Conservation (phyloP, 1,139 yeast species). For the Debaryomycetaceae sp. region DNA sequence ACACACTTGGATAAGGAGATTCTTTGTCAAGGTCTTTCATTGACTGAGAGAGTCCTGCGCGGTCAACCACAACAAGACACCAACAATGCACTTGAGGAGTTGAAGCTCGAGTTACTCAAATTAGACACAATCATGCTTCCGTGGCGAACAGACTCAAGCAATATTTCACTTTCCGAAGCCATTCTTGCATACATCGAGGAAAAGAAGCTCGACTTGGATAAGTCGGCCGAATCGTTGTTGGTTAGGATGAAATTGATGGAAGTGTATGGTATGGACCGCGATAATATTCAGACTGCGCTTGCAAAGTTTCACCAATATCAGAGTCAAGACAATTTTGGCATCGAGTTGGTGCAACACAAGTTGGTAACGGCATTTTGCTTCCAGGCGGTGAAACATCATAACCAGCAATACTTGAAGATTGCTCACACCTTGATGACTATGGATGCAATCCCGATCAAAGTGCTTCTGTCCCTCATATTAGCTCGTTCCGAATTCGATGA, state of each 20-base stretch:
- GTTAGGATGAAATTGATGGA: conserved; percentile 29
- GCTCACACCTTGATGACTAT: conserved; percentile 43
- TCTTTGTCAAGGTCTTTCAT: conserved; percentile 4
- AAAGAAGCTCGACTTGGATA: conserved; percentile 21
- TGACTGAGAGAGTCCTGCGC: too few relatives aligned
- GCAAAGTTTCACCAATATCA: conserved; percentile 34
- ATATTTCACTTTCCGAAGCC: conserved; percentile 1
- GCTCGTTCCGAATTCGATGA: conserved; percentile 42
- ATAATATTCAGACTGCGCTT: conserved; percentile 24
- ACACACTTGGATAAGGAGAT: conserved; percentile 6
- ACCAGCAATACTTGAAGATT: conserved; percentile 28
- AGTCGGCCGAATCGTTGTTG: conserved; percentile 21
- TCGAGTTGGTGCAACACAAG: conserved; percentile 29
- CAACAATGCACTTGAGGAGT: too few relatives aligned
- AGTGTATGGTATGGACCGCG: conserved; percentile 32
- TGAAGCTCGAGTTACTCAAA: too few relatives aligned
- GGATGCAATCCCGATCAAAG: conserved; percentile 31
- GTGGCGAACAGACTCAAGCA: too few relatives aligned
- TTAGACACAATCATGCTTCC: too few relatives aligned
- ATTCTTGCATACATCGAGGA: conserved; percentile 16
- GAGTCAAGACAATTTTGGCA: conserved; percentile 29
- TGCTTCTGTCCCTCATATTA: conserved; percentile 44
- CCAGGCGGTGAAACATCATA: conserved; percentile 36
- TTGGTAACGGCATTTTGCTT: conserved; percentile 31
- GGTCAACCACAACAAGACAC: too few relatives aligned